A percentile compares a stretch with the other conserved stretches of the same genome.
Conservation (phyloP, 768 basidiomycete genomes). For the Myochromella boudieri region DNA sequence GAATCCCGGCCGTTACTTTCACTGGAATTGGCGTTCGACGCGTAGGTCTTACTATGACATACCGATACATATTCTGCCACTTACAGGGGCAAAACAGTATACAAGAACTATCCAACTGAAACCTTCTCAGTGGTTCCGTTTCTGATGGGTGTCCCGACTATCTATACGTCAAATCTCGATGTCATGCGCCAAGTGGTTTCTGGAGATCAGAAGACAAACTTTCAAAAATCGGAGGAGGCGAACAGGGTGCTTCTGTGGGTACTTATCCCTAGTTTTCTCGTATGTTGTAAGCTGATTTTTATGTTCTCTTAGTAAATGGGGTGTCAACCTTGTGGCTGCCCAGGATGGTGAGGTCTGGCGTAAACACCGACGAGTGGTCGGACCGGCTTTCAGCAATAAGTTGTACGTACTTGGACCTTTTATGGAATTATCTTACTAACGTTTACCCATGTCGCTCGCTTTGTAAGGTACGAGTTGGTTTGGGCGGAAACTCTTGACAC, state of each 20-base stretch:
- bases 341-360: constrained; percentile 43
- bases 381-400: constrained; percentile 41
- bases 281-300: background rate
- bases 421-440: no score
- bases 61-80: no score
- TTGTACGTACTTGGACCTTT: no score
- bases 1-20: no score
- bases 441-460: constrained; percentile 43
- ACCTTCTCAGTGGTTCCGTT: constrained; percentile 40
- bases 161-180: constrained; percentile 47
- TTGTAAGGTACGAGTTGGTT: constrained; percentile 34
- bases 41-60: constrained; percentile 37
- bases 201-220: constrained; percentile 35
- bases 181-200: constrained; percentile 40
- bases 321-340: constrained; percentile 8
- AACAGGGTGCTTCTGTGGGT: constrained; percentile 4
- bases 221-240: constrained; percentile 7
- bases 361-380: constrained; percentile 41
- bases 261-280: background rate
- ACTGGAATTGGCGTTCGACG: no score
- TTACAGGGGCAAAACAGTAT: constrained; percentile 24
- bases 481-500: constrained; percentile 29
- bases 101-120: constrained; percentile 31
- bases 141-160: constrained; percentile 29
- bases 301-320: constrained; percentile 5